Conservation (phyloP, 2,329 filamentous ascomycete species). For the Plectosphaerella sp. region DNA sequence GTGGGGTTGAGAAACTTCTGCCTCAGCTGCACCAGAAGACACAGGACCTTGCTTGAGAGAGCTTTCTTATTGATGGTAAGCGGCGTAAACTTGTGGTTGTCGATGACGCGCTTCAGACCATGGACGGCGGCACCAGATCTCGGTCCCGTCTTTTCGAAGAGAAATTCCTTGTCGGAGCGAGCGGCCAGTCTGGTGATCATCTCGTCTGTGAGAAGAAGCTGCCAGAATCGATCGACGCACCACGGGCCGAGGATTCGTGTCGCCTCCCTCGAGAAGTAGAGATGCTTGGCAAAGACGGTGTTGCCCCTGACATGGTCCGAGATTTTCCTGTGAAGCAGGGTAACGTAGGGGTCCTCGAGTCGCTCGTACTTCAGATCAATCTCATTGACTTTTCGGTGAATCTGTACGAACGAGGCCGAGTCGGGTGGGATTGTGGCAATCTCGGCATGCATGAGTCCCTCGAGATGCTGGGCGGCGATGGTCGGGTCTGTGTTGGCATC, state of each 20-base stretch:
- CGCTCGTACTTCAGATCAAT: constrained; percentile 41
- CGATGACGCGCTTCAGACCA: constrained; percentile 53
- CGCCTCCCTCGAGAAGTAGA: constrained; percentile 55
- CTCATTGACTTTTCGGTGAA: constrained; percentile 48
- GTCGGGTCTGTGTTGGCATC: constrained; percentile 74
- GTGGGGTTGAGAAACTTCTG: constrained; percentile 56
- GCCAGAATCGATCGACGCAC: constrained; percentile 82
- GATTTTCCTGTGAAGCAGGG: constrained; percentile 58
- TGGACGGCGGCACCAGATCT: constrained; percentile 54
- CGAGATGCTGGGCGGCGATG: constrained; percentile 67
- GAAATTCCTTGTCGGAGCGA: constrained; percentile 18
- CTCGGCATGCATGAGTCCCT: constrained; percentile 71
- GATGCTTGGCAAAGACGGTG: constrained; percentile 47
- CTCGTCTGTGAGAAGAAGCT: constrained; percentile 60
- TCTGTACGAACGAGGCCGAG: constrained; percentile 23
- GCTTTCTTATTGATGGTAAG: constrained; percentile 24
- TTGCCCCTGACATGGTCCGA: constrained; percentile 35
- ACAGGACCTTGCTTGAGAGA: constrained; percentile 70
- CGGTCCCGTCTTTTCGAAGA: constrained; percentile 18
- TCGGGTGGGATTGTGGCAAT: constrained; percentile 68
- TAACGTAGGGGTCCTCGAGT: constrained; percentile 51
- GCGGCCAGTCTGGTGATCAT: constrained; percentile 58
- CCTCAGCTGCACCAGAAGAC: constrained; percentile 56
- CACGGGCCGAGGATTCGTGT: constrained; percentile 70
- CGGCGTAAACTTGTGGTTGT: constrained; percentile 38